Evolutionary conservation across 2,329 filamentous ascomycete species (phyloP).

Genomic region (Paradendryphiella salina): DNA sequence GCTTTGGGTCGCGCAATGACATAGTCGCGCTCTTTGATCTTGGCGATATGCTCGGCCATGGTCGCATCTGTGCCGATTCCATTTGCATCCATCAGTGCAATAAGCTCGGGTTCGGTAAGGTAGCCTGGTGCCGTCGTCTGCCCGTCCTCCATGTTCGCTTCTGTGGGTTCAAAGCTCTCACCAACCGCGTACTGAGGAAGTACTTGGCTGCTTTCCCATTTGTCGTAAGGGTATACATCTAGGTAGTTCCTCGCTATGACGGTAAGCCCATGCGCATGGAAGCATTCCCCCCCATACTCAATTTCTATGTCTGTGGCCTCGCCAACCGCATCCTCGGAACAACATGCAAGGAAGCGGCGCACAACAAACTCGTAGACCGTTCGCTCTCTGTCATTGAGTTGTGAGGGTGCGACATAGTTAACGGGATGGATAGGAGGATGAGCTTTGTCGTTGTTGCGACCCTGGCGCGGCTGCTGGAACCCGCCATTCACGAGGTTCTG

Average conservation of each 20-base stretch:
- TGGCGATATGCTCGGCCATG: conserved; percentile 98
- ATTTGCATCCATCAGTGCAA: conserved; percentile 96
- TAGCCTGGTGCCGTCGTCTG: conserved; percentile 83
- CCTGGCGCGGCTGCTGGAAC: conserved; percentile 80
- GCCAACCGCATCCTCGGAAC: conserved; percentile 89
- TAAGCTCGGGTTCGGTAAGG: conserved; percentile 91
- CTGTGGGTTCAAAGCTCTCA: conserved; percentile 82
- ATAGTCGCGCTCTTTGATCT: conserved; percentile 89
- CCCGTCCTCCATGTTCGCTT: conserved; percentile 88
- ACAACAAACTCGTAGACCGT: conserved; percentile 91
- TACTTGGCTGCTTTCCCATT: conserved; percentile 86
- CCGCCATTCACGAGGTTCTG: conserved; percentile 72
- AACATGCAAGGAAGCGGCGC: conserved; percentile 90
- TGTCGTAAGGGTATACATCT: conserved; percentile 94
- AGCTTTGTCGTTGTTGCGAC: conserved; percentile 90
- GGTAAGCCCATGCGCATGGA: conserved; percentile 79
- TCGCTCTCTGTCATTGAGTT: conserved; percentile 67
- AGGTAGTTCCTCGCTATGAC: conserved; percentile 91
- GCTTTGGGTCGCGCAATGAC: conserved; percentile 66
- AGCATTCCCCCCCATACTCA: conserved; percentile 78
- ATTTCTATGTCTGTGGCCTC: conserved; percentile 84
- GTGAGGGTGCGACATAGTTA: conserved; percentile 69
- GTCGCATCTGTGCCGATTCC: conserved; percentile 98
- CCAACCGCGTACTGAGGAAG: conserved; percentile 78
- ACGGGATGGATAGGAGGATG: conserved; percentile 97